Percentiles rank a stretch among this genome's conserved stretches.
Conservation (phyloP, 2,329 filamentous ascomycete species). For the Alternaria arborescens region DNA sequence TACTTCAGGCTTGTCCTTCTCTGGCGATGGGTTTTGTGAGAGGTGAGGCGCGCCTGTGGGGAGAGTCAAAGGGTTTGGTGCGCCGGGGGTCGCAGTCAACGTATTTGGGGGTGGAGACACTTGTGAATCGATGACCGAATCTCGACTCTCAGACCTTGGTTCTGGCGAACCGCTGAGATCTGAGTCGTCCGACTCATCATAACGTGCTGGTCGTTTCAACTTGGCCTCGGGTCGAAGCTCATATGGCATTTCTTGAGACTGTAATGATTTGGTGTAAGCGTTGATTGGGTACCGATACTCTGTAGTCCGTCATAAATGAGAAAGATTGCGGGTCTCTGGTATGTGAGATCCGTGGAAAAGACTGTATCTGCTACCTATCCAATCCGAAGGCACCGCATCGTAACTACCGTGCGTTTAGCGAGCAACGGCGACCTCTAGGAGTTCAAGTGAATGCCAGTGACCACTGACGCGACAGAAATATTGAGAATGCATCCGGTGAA, state of each 20-base stretch:
- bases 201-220: conserved; percentile 9
- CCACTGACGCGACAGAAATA: background rate
- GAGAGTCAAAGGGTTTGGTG: background rate
- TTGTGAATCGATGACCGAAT: background rate
- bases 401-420: background rate
- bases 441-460: conserved; percentile 6
- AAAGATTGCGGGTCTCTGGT: background rate
- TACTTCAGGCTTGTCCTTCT: background rate
- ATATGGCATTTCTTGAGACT: conserved; percentile 6
- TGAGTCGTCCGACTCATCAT: background rate
- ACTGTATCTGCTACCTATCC: background rate
- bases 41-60: background rate
- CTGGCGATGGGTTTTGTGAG: background rate
- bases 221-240: conserved; percentile 4
- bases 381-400: background rate
- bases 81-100: background rate
- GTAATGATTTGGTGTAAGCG: background rate
- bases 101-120: background rate
- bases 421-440: background rate
- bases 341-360: background rate
- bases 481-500: background rate
- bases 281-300: conserved; percentile 3
- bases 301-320: background rate
- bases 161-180: background rate
- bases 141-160: background rate